These are phyloP conservation scores for Paspalum vaginatum DNA, from an alignment of 176 grass and related monocot species.

Conservation along the genomic window DNA sequence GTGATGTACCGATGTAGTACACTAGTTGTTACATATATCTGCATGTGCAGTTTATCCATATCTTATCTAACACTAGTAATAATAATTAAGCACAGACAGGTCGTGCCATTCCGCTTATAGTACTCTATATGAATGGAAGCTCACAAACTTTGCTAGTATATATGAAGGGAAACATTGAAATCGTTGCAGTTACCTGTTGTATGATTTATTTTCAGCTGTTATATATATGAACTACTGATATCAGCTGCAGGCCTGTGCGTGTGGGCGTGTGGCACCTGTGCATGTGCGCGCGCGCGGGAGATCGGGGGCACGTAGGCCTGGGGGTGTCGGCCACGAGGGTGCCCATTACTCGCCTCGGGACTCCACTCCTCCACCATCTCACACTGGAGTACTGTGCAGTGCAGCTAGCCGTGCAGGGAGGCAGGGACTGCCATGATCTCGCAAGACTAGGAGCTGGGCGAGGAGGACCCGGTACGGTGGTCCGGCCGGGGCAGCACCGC, in stretches of 20 bases:
- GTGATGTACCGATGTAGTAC: background rate
- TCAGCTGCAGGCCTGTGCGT: no score
- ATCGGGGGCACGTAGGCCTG: constrained; percentile 30
- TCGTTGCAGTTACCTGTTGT: no score
- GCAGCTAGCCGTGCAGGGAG: no score
- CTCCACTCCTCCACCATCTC: background rate
- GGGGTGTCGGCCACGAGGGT: constrained; percentile 35
- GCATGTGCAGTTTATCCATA: background rate
- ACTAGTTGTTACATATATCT: background rate
- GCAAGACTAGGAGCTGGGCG: no score
- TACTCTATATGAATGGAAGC: no score
- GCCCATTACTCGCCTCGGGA: constrained; percentile 27
- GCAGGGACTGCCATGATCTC: no score
- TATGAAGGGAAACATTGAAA: no score
- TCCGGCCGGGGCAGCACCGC: background rate
- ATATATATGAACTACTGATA: no score
- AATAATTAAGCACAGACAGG: background rate
- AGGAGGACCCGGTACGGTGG: no score
- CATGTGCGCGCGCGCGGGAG: background rate
- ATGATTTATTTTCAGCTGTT: no score
- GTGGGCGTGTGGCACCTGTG: constrained; percentile 18
- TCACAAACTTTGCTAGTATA: no score
- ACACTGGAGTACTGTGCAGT: no score
- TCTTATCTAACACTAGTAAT: background rate
- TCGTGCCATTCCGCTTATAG: background rate